Base-by-base conservation (phyloP, 225 moss, liverwort and hornwort genomes). In the Polytrichum commune region DNA sequence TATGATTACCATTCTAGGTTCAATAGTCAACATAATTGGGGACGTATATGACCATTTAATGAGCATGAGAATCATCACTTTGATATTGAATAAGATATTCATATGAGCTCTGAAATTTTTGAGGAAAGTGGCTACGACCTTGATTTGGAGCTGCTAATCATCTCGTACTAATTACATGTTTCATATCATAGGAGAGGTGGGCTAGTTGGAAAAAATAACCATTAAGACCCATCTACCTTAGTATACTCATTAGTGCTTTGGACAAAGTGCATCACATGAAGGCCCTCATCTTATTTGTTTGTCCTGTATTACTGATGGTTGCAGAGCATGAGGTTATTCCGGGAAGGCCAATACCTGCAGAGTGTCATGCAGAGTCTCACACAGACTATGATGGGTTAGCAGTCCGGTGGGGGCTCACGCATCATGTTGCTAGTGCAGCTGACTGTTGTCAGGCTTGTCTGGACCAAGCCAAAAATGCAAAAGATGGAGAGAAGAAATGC, bases 361-460 rank as follows among this genome's bases (percentile, higher is more conserved):
- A 69, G 62, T 98, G 98, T 62, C 80, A 90, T 54, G 87, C 85
- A 18, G 88, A 98, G 65, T 69, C 74, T 0, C 95, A 93, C 72
- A 93, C 98, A 1, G 98, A 98, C 70, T 93, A 91, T 6, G 87
- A 74, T 23, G 98, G 95, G 29, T 18, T 56, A 7, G 95, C 98
- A 19, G 91, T 98, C 69, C 90, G 84, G 60, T 95, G 95, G 98
- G 98, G 98, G 55, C 71, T 91, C 38, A 71, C 88, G 10, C 83
- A 90, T 79, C 90, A 82, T 53, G 79, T 88, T 55, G 86, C 81
- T 18, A 95, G 87, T 77, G 95, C 98, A 6, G 98, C 95, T 19
- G 98, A 95, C 80, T 98, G 98, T 71, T 98, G 98, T 73, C 90
- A 90, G 65, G 93, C 95, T 5, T 98, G 98, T 76, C 18, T 95